These are phyloP conservation scores for Verticillium klebahnii DNA, from an alignment of 2,329 filamentous ascomycete genomes.

Conservation along the genomic window DNA sequence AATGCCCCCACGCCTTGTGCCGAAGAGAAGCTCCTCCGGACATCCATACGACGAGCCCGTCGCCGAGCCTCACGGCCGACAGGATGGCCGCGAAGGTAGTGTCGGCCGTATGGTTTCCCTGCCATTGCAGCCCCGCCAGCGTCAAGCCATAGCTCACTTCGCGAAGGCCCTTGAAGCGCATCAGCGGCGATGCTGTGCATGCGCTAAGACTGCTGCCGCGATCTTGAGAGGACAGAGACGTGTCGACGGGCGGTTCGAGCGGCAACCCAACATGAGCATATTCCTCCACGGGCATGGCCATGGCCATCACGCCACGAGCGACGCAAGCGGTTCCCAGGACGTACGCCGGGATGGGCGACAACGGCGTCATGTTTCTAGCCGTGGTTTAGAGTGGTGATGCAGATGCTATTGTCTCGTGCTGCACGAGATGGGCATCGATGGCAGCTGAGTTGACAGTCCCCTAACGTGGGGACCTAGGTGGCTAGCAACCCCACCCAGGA, in stretches of 20 bases:
- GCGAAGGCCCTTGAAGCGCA: conserved; percentile 29
- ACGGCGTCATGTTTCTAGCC: not conserved
- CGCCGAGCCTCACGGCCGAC: conserved; percentile 23
- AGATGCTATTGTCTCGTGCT: no score
- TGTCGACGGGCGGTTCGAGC: conserved; percentile 8
- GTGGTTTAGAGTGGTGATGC: no score
- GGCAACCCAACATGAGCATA: conserved; percentile 18
- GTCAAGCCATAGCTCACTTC: conserved; percentile 26
- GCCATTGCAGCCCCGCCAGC: conserved; percentile 21
- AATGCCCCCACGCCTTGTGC: conserved; percentile 19
- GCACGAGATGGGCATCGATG: no score
- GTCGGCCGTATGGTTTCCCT: conserved; percentile 21
- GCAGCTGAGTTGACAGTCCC: no score
- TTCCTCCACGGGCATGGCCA: conserved; percentile 16
- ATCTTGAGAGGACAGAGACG: not conserved
- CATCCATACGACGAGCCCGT: conserved; percentile 27
- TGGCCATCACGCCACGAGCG: conserved; percentile 18
- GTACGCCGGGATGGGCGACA: conserved; percentile 18
- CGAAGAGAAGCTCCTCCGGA: conserved; percentile 19
- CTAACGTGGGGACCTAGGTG: no score
- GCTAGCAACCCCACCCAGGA: no score
- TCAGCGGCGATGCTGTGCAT: conserved; percentile 21
- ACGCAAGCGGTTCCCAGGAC: conserved; percentile 17
- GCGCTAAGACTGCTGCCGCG: no score
- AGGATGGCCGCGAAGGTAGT: conserved; percentile 22